Evolutionary conservation across 805 yeast genomes (phyloP).

Genomic region (Kuraishia ogatae): DNA sequence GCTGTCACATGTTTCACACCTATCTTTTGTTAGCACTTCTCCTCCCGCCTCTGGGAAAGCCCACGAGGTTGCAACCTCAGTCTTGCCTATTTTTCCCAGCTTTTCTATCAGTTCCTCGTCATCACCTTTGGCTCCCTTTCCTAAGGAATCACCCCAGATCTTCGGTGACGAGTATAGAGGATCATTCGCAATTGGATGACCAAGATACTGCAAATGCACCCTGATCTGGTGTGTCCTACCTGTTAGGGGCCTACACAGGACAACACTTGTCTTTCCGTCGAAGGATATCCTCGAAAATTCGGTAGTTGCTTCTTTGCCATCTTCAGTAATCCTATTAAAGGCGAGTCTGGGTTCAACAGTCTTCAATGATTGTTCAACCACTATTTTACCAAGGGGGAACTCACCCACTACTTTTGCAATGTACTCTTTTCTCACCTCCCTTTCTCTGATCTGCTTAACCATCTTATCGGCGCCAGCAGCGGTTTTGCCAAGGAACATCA

Average conservation of each 20-base stretch:
- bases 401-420: slow-evolving; percentile 83
- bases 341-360: slow-evolving; percentile 72
- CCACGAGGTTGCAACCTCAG: slow-evolving; percentile 62
- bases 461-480: slow-evolving; percentile 71
- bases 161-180: slow-evolving; percentile 74
- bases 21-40: slow-evolving; percentile 50
- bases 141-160: slow-evolving; percentile 77
- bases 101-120: slow-evolving; percentile 18
- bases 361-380: slow-evolving; percentile 57
- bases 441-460: slow-evolving; percentile 61
- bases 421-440: slow-evolving; percentile 75
- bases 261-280: slow-evolving; percentile 60
- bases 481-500: slow-evolving; percentile 84
- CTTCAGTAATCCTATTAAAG: slow-evolving; percentile 48
- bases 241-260: slow-evolving; percentile 77
- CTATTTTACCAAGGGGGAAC: slow-evolving; percentile 54
- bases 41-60: slow-evolving; percentile 50
- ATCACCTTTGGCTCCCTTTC: slow-evolving; percentile 43
- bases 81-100: slow-evolving; percentile 64
- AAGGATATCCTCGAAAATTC: slow-evolving; percentile 57
- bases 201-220: slow-evolving; percentile 85
- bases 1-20: slow-evolving; percentile 59
- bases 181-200: slow-evolving; percentile 86
- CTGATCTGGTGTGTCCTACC: slow-evolving; percentile 96
- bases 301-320: slow-evolving; percentile 68